These are phyloP conservation scores for Tetrapyrgos nigripes DNA, from an alignment of 1,284 basidiomycete genomes.

Conservation along the genomic window DNA sequence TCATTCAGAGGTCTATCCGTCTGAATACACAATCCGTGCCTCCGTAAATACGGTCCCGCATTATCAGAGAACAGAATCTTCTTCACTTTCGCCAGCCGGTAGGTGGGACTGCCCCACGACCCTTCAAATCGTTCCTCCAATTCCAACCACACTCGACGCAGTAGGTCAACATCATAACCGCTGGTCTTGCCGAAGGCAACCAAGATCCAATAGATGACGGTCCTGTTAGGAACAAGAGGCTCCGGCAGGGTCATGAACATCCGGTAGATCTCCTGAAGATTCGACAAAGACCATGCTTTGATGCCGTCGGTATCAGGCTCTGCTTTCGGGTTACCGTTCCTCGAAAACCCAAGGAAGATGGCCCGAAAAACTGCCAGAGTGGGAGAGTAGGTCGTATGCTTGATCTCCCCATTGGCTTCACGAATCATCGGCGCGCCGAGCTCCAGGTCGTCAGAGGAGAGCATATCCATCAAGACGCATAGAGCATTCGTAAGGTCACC, in stretches of 20 bases:
- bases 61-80: slow-evolving; percentile 43
- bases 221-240: slow-evolving; percentile 46
- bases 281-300: slow-evolving; percentile 57
- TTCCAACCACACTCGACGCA: slow-evolving; percentile 61
- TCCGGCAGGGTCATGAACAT: slow-evolving; percentile 61
- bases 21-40: slow-evolving; percentile 4
- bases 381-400: slow-evolving; percentile 44
- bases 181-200: slow-evolving; percentile 65
- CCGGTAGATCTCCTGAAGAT: slow-evolving; percentile 61
- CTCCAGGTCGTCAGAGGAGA: slow-evolving; percentile 53
- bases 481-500: slow-evolving; percentile 70
- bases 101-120: slow-evolving; percentile 46
- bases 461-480: slow-evolving; percentile 73
- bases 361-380: slow-evolving; percentile 67
- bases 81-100: slow-evolving; percentile 52
- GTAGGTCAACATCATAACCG: slow-evolving; percentile 48
- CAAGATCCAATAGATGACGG: slow-evolving; percentile 69
- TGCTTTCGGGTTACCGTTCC: slow-evolving; percentile 48
- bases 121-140: slow-evolving; percentile 59
- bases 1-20: neutral
- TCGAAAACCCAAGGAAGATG: slow-evolving; percentile 79
- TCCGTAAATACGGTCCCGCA: slow-evolving; percentile 8
- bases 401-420: slow-evolving; percentile 30
- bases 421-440: slow-evolving; percentile 33
- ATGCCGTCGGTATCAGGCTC: neutral